Evolutionary conservation across 2,329 filamentous ascomycete species (phyloP).

Genomic region (Corniculantispora saksenae): DNA sequence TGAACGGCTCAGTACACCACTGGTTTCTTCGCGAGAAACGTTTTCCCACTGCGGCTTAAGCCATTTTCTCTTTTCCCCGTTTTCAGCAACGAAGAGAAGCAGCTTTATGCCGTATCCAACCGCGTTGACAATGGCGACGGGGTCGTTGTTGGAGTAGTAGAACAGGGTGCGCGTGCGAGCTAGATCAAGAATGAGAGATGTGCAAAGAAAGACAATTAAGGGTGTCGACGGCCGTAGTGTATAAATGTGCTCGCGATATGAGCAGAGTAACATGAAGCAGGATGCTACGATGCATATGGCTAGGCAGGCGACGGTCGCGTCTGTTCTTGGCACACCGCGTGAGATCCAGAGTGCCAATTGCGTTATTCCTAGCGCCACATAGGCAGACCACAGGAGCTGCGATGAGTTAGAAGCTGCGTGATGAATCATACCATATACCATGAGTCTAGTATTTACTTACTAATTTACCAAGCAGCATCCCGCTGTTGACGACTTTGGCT

Average conservation of each 20-base stretch:
- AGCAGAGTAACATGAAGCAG: slow-evolving; percentile 15
- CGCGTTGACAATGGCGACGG: slow-evolving; percentile 23
- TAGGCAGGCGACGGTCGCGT: too few species aligned
- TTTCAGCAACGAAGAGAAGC: slow-evolving; percentile 31
- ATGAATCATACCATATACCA: too few species aligned
- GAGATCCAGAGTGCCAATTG: too few species aligned
- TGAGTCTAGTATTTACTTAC: too few species aligned
- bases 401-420: too few species aligned
- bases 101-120: slow-evolving; percentile 30
- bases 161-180: slow-evolving; percentile 33
- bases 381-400: too few species aligned
- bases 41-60: background rate
- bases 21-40: background rate
- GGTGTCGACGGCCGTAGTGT: slow-evolving; percentile 35
- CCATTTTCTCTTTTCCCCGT: slow-evolving; percentile 15
- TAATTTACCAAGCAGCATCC: too few species aligned
- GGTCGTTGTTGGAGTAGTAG: slow-evolving; percentile 24
- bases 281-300: too few species aligned
- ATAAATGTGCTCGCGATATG: slow-evolving; percentile 33
- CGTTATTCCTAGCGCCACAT: too few species aligned
- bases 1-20: too few species aligned
- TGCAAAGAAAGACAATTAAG: slow-evolving; percentile 31
- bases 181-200: slow-evolving; percentile 33
- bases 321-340: too few species aligned
- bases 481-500: too few species aligned